Evolutionary conservation across 2,329 filamentous ascomycete species (phyloP).

Genomic region (Colletotrichum theobromicola): DNA sequence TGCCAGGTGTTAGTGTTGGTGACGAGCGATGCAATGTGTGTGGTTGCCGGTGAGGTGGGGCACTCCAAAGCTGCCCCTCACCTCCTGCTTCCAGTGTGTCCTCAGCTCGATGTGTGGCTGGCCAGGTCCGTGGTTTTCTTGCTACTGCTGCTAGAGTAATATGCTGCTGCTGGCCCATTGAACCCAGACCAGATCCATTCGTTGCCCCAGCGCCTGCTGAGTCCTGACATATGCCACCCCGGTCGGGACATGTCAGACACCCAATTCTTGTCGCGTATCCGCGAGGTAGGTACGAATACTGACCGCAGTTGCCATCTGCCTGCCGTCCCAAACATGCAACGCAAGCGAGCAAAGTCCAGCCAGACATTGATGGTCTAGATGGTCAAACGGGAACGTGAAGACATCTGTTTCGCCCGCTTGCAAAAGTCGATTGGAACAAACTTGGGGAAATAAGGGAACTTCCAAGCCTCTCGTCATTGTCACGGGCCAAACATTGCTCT

Average conservation of each 20-base stretch:
- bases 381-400: constrained; percentile 1
- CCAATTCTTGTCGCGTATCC: neutral
- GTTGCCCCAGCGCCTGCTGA: constrained; percentile 18
- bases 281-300: neutral
- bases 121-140: neutral
- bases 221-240: constrained; percentile 1
- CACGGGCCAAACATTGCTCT: neutral
- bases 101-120: constrained; percentile 10
- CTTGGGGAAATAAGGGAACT: neutral
- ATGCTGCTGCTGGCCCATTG: neutral
- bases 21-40: neutral
- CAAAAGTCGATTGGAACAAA: neutral
- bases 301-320: neutral
- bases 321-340: neutral
- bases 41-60: constrained; percentile 19
- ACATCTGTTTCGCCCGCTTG: neutral
- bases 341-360: neutral
- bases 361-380: neutral
- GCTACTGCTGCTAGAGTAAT: neutral
- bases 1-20: neutral
- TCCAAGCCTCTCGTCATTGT: neutral
- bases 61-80: constrained; percentile 14
- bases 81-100: neutral
- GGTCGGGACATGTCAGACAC: constrained; percentile 12
- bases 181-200: constrained; percentile 4